Conservation (phyloP, 805 yeast genomes). For the Allodekkera sacchari region DNA sequence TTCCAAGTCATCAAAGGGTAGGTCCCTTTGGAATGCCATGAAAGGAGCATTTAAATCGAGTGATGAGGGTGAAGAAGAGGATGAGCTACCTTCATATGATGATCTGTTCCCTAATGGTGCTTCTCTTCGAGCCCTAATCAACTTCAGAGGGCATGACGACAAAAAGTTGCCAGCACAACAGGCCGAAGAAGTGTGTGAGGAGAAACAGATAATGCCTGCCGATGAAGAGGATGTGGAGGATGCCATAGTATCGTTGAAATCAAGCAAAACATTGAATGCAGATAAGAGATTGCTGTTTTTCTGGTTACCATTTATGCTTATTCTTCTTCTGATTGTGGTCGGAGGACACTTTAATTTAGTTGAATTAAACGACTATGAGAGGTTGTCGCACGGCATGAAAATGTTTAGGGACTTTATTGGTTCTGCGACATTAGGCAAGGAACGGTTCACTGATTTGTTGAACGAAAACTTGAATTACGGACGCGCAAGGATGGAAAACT, state of each 20-base stretch:
- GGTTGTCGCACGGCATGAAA: slow-evolving; percentile 25
- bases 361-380: slow-evolving; percentile 13
- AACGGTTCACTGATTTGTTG: slow-evolving; percentile 23
- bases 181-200: no score
- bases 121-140: slow-evolving; percentile 21
- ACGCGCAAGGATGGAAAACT: slow-evolving; percentile 22
- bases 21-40: slow-evolving; percentile 2
- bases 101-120: slow-evolving; percentile 59
- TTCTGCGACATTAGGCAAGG: slow-evolving; percentile 42
- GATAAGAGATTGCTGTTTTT: slow-evolving; percentile 83
- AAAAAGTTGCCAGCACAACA: no score
- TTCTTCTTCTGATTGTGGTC: slow-evolving; percentile 37
- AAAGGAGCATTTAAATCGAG: slow-evolving; percentile 2
- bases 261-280: slow-evolving; percentile 44
- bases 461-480: slow-evolving; percentile 27
- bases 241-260: slow-evolving; percentile 17
- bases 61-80: slow-evolving; percentile 26
- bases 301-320: slow-evolving; percentile 76
- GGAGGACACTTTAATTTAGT: slow-evolving; percentile 21
- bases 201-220: slow-evolving; percentile 2
- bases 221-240: slow-evolving; percentile 4
- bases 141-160: slow-evolving; percentile 19
- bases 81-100: slow-evolving; percentile 62
- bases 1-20: background rate
- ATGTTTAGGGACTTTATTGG: slow-evolving; percentile 36